These are phyloP conservation scores for Neurospora sp. DNA, from an alignment of 2,329 filamentous ascomycete genomes.

Conservation along the genomic window DNA sequence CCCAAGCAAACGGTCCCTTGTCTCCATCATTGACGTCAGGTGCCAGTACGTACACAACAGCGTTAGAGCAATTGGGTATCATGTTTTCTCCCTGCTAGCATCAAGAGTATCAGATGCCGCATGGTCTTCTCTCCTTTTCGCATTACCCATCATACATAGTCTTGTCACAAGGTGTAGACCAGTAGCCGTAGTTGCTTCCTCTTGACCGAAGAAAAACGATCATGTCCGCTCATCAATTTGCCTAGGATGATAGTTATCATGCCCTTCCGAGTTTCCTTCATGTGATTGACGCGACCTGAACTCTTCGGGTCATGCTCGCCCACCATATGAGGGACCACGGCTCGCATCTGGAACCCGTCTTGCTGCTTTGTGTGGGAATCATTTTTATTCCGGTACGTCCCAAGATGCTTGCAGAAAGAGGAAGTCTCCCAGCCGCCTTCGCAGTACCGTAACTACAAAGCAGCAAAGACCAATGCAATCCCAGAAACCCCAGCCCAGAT, in stretches of 20 bases:
- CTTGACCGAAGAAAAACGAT: not conserved
- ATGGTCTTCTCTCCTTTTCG: not conserved
- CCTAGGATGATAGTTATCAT: conserved; percentile 1
- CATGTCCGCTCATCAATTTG: not conserved
- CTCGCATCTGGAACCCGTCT: not conserved
- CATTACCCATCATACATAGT: not conserved
- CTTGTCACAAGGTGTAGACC: not conserved
- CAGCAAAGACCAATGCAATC: conserved; percentile 49
- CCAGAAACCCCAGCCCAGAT: conserved; percentile 56
- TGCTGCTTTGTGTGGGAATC: conserved; percentile 20
- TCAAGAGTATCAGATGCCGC: not conserved
- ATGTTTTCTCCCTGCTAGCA: not conserved
- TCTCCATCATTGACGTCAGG: not conserved
- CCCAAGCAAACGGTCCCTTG: not conserved
- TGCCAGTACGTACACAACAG: not conserved
- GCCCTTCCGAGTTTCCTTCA: not conserved
- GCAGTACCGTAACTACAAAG: conserved; percentile 26
- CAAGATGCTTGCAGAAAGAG: conserved; percentile 38
- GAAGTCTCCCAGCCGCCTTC: conserved; percentile 35
- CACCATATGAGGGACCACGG: not conserved
- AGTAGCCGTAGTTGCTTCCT: not conserved
- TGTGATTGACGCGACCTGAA: not conserved
- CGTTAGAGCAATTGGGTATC: not conserved
- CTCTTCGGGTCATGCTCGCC: not conserved
- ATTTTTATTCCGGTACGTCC: conserved; percentile 32